Evolutionary conservation across 176 grass and related monocot genomes (phyloP), one percentile per base, ranked within the genome.

Genomic region (Bromus sterilis): DNA sequence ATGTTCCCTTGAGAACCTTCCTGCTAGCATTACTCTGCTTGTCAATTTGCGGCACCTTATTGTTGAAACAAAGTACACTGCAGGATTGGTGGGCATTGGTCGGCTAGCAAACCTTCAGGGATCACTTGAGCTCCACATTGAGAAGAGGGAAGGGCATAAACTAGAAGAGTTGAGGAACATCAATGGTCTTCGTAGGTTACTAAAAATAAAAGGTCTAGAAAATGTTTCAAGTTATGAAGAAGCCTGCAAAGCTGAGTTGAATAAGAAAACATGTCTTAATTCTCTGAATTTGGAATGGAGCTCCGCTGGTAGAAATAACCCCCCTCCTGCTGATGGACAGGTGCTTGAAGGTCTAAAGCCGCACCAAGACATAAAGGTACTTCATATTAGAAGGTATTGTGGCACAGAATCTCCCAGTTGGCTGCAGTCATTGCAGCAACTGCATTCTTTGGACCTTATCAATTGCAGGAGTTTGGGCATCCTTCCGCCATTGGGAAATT

Each of bases 281-380:
- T 56, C 13, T 23, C 30, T 76, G 3, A 31, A 62, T 55, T 11
- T 78, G 10, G 56, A 62, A 43, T 78, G 21, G 75, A 41, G 33
- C 23, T 51, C 28, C 7, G 63, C 63, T 36, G 11, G 63, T 66
- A 66, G 16, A 31, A 31, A 34, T 83, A 21, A 57, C 59, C 21
- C 40, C 9, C 11, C 26, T 75, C 20, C 28, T 57, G 64, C 41
- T 56, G 71, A 49, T 36, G 11, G 2, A 20, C 20, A 75, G 23
- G 56, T 83, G 23, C 28, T 83, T 41, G 81, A 83, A 56, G 70
- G 16, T 25, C 57, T 83, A 21, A 25, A 35, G n/a, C 81, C 81
- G 11, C 81, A 83, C 61, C 70, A 12, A 34, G 46, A 75, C 31
- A 57, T 83, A 11, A n/a, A 49, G n/a, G 69, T 63, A 44, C 59